These are phyloP conservation scores for Neonectria punicea DNA, from an alignment of 2,329 filamentous ascomycete genomes.

Conservation along the genomic window DNA sequence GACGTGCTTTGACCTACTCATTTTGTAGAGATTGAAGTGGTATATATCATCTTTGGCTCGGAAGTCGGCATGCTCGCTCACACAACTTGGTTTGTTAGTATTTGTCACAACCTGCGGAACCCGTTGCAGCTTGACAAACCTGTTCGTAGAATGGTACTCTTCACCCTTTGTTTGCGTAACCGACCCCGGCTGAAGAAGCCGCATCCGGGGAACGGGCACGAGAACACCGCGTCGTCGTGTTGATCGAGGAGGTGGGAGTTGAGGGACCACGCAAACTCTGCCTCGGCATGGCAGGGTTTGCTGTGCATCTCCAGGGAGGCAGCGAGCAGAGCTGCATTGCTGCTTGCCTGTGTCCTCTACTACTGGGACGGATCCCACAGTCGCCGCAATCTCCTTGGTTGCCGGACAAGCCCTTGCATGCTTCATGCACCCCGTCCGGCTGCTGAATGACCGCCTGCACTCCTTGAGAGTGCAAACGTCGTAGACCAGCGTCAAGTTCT, in stretches of 20 bases:
- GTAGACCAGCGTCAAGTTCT: conserved; percentile 2
- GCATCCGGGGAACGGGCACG: not conserved
- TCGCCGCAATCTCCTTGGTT: conserved; percentile 4
- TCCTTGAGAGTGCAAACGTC: not conserved
- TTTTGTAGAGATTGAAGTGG: no score
- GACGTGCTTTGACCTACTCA: no score
- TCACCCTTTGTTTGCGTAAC: not conserved
- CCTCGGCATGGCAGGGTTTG: no score
- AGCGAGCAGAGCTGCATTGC: conserved; percentile 1
- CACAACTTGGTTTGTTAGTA: no score
- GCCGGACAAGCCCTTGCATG: conserved; percentile 3
- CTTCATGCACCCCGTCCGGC: conserved; percentile 1
- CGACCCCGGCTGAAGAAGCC: conserved; percentile 2
- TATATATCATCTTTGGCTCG: no score
- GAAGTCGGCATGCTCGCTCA: no score
- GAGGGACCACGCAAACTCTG: not conserved
- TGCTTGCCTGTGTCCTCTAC: not conserved
- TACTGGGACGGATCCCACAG: not conserved
- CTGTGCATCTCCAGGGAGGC: not conserved
- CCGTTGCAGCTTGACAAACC: no score
- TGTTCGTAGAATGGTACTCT: no score
- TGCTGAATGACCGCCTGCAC: not conserved
- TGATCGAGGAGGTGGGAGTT: not conserved
- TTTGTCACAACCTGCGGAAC: no score
- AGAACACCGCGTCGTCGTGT: not conserved